Base-by-base conservation (phyloP, 2,329 filamentous ascomycete genomes). In the Ophiostoma perfectum region DNA sequence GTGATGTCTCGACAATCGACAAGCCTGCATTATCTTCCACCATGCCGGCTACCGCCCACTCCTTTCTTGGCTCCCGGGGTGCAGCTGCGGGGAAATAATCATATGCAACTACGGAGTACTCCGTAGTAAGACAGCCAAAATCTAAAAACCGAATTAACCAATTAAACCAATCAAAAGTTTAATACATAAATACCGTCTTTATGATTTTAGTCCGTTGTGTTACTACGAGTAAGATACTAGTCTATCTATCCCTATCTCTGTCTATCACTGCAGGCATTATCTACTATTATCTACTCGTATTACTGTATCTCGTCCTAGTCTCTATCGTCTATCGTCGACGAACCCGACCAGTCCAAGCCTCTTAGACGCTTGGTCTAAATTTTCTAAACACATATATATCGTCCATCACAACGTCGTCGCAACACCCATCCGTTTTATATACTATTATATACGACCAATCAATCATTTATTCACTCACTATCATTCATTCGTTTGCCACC, bases 301-400 rank as follows among this genome's bases (percentile, higher is more conserved):
- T 55, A 55, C 49, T 55, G 49, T 55, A 60, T 27, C 11, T 27
- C 55, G 38, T 60, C 55, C 18, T 38, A 58, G 52, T 52, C 49
- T 55, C 49, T 55, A 55, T 55, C 49, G 49, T 27, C 49, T 55
- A 55, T 27, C 49, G n/a, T 55, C 49, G 8, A 27, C 27, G 27
- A 27, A 27, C 27, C 27, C 27, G 27, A 55, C 4, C 49, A n/a
- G 27, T 55, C 49, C 49, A 55, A 55, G 49, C 49, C 49, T 55
- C 49, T 55, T 55, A 18, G 49, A 18, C 49, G 49, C 49, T 55
- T 55, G 49, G 49, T n/a, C 49, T 55, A 55, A 55, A 55, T 11
- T 55, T 36, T 55, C 49, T 27, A 55, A 55, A 55, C 18, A 55
- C n/a, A 55, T 55, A 55, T 55, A 55, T 55, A 55, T 55, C 49